Conservation (phyloP, 1,139 yeast species). For the Kodamaea fungicola region DNA sequence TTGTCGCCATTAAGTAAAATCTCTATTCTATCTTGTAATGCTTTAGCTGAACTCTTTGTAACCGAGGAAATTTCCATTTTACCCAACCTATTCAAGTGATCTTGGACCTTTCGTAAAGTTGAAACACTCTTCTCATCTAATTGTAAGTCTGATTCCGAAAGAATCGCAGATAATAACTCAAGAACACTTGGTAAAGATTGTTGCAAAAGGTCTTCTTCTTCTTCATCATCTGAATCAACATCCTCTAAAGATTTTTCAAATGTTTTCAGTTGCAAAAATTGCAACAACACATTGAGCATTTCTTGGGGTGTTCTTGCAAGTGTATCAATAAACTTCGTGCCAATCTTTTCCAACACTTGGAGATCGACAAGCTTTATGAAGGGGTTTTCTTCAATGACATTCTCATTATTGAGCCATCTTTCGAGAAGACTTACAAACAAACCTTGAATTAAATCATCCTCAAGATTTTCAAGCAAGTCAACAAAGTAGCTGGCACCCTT, state of each 20-base stretch:
- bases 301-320: slow-evolving; percentile 63
- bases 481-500: slow-evolving; percentile 43
- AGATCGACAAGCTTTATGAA: slow-evolving; percentile 57
- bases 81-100: slow-evolving; percentile 20
- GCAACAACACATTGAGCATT: slow-evolving; percentile 53
- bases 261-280: slow-evolving; percentile 34
- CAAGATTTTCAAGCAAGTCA: slow-evolving; percentile 47
- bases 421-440: slow-evolving; percentile 53
- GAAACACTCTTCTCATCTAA: slow-evolving; percentile 20
- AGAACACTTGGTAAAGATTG: slow-evolving; percentile 37
- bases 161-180: slow-evolving; percentile 53
- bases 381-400: slow-evolving; percentile 43
- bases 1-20: slow-evolving; percentile 25
- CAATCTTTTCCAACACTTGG: slow-evolving; percentile 60
- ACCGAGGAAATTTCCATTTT: slow-evolving; percentile 5
- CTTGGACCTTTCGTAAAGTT: slow-evolving; percentile 26
- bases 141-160: slow-evolving; percentile 39
- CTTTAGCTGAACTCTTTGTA: slow-evolving; percentile 17
- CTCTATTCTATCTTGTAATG: slow-evolving; percentile 31
- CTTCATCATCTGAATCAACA: slow-evolving; percentile 27
- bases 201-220: slow-evolving; percentile 12
- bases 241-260: slow-evolving; percentile 34
- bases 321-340: slow-evolving; percentile 57
- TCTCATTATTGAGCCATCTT: slow-evolving; percentile 50
- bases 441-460: slow-evolving; percentile 42